Base-by-base conservation (phyloP, 176 grass and related monocot species). In the maize (Zea mays) region DNA sequence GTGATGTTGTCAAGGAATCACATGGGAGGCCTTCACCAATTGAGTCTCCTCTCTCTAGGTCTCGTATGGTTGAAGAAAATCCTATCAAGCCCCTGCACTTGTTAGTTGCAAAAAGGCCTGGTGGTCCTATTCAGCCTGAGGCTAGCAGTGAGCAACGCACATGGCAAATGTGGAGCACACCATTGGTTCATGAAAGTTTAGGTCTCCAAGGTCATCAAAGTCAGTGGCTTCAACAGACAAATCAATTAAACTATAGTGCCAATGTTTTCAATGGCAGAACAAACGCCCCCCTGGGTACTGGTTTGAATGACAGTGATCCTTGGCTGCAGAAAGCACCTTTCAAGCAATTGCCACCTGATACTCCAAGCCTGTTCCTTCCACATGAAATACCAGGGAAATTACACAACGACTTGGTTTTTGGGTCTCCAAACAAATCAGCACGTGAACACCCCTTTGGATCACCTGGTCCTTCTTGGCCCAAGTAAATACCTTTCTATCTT, bases 161-260 rank as follows among this genome's bases (percentile, higher is more conserved):
- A 61, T 97, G 95, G 95, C 86, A 91, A 80, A 83, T 94, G 85
- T 97, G 95, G 95, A 74, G 84, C 50, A 85, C 91, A 2, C 91
- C 95, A 67, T 84, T 91, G 17, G 86, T 90, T 67, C 87, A 94
- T 6, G 88, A 97, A 49, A 88, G 59, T 44, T 82, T 97, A 46
- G 85, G 83, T 65, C 85, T 93, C 34, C 86, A 79, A 64, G 91
- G 87, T 73, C 75, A 89, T 78, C 59, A 84, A 54, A 66, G 41
- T 47, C 57, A 83, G 62, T 92, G 95, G 89, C 80, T 88, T 87
- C 75, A 58, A 65, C 61, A 86, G 55, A 74, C 49, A 20, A 83
- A 88, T 74, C 85, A 83, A 59, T 80, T 77, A 64, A 81, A 71
- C 71, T 84, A 78, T 79, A 76, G 19, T 20, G 27, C 16, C 75